Evolutionary conservation across 1,284 basidiomycete genomes (phyloP).

Genomic region (Cryptococcus maquisensis): DNA sequence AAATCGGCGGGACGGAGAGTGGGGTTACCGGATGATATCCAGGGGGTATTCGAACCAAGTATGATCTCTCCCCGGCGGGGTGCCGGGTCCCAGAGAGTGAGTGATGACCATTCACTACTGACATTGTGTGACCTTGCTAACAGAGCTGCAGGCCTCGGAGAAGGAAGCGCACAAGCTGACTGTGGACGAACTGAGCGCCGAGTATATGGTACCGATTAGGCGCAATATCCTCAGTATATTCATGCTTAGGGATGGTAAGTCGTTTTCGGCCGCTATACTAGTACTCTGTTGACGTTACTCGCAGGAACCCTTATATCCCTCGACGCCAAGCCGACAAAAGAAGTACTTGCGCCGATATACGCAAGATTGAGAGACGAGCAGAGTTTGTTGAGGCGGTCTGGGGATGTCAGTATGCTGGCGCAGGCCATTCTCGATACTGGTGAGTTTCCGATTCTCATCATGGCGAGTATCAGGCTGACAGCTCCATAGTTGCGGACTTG

Average conservation of each 20-base stretch:
- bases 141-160: constrained; percentile 17
- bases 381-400: constrained; percentile 41
- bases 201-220: constrained; percentile 48
- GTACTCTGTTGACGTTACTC: constrained; percentile 3
- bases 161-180: constrained; percentile 40
- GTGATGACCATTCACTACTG: background rate
- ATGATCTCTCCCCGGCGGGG: constrained; percentile 12
- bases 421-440: constrained; percentile 46
- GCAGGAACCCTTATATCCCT: constrained; percentile 45
- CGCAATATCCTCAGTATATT: constrained; percentile 43
- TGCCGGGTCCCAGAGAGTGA: constrained; percentile 16
- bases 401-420: constrained; percentile 48
- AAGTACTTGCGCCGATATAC: constrained; percentile 46
- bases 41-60: constrained; percentile 45
- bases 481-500: background rate
- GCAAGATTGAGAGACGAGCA: constrained; percentile 42
- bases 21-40: constrained; percentile 43
- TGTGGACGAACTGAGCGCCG: constrained; percentile 44
- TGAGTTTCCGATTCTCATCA: constrained; percentile 42
- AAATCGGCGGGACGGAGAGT: constrained; percentile 10
- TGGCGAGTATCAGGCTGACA: constrained; percentile 15
- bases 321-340: constrained; percentile 30
- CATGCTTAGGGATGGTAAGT: constrained; percentile 46
- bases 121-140: background rate
- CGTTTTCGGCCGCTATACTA: background rate